Conservation (phyloP, 176 grass and related monocot genomes). For the Cenchrus americanus region DNA sequence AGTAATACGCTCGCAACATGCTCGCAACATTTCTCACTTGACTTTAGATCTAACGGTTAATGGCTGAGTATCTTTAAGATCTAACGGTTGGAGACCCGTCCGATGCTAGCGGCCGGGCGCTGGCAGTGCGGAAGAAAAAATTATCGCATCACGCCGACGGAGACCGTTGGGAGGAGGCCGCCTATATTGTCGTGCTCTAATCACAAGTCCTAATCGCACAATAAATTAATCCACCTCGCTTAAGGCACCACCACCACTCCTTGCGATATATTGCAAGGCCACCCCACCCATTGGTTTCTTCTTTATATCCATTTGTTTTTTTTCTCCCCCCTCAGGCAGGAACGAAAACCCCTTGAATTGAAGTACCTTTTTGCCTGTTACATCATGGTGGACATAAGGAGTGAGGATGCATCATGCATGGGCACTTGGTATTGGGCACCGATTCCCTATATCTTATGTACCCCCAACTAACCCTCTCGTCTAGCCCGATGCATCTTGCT, state of each 20-base stretch:
- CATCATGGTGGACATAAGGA: slow-evolving; percentile 29
- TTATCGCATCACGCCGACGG: slow-evolving; percentile 18
- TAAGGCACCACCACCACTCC: slow-evolving; percentile 39
- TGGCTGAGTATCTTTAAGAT: too few relatives aligned
- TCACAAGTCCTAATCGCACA: slow-evolving; percentile 46
- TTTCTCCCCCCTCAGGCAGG: not conserved
- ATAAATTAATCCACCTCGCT: slow-evolving; percentile 42
- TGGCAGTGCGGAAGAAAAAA: too few relatives aligned
- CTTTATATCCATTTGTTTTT: not conserved
- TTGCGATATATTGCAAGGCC: not conserved
- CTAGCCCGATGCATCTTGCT: not conserved
- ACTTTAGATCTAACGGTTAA: too few relatives aligned
- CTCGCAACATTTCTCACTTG: too few relatives aligned
- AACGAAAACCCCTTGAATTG: not conserved
- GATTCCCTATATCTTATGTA: slow-evolving; percentile 17
- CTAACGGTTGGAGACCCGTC: too few relatives aligned
- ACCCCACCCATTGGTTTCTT: slow-evolving; percentile 11
- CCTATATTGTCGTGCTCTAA: slow-evolving; percentile 36
- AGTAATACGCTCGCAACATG: too few relatives aligned
- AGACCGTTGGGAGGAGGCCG: slow-evolving; percentile 31
- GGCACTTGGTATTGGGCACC: slow-evolving; percentile 47
- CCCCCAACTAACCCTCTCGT: slow-evolving; percentile 37
- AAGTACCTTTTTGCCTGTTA: slow-evolving; percentile 39
- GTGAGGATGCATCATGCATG: slow-evolving; percentile 38
- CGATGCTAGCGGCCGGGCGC: too few relatives aligned